Percentiles rank a stretch among this genome's conserved stretches.
Evolutionary conservation across 2,329 filamentous ascomycete genomes (phyloP).

Genomic region (Keithomyces neogunnii): DNA sequence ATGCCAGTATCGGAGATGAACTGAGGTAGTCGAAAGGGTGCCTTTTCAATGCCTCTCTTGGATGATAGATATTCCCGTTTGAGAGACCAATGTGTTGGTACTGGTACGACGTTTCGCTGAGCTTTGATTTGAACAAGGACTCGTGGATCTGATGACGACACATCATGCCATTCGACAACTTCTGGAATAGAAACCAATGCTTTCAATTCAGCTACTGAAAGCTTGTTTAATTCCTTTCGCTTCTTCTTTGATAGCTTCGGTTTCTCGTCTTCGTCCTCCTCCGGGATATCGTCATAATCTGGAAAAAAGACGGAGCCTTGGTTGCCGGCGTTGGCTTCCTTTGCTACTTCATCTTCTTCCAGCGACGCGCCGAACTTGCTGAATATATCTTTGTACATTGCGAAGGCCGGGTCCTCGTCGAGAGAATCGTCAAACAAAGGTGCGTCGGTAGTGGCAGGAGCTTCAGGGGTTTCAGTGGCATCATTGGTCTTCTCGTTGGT

Average conservation of each 20-base stretch:
- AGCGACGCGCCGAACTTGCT: conserved; percentile 63
- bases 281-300: conserved; percentile 78
- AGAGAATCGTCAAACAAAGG: conserved; percentile 51
- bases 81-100: conserved; percentile 87
- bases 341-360: conserved; percentile 53
- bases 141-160: conserved; percentile 79
- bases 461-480: conserved; percentile 12
- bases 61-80: conserved; percentile 97
- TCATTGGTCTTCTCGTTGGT: not conserved
- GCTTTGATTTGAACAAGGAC: conserved; percentile 91
- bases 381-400: conserved; percentile 77
- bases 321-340: conserved; percentile 59
- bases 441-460: conserved; percentile 34
- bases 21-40: conserved; percentile 83
- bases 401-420: conserved; percentile 68
- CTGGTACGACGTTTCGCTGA: conserved; percentile 89
- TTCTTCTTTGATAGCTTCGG: conserved; percentile 89
- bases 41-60: conserved; percentile 93
- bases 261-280: conserved; percentile 60
- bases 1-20: conserved; percentile 98
- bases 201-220: conserved; percentile 93
- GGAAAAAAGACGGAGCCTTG: conserved; percentile 80
- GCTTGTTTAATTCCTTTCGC: conserved; percentile 80
- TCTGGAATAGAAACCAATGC: conserved; percentile 85
- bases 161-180: conserved; percentile 95